Percentiles rank a stretch among this genome's conserved stretches.
Conservation (phyloP, 1,284 basidiomycete genomes). For the Ustilago hordei region DNA sequence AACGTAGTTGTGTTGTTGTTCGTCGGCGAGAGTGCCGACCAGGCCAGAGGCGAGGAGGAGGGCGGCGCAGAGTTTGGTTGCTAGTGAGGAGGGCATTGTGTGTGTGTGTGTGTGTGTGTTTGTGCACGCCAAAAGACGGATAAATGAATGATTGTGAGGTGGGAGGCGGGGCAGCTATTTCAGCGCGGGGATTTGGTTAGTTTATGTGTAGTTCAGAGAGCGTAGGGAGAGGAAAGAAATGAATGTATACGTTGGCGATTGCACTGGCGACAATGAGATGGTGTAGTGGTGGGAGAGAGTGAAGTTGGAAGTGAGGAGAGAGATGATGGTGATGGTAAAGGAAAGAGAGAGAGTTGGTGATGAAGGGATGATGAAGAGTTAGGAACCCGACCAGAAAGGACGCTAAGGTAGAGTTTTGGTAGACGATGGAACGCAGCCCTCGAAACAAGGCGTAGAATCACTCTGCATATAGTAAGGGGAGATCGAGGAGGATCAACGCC, state of each 20-base stretch:
- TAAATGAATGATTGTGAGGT: not conserved
- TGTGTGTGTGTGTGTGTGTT: not conserved
- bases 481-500: constrained; percentile 1
- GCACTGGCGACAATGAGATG: not conserved
- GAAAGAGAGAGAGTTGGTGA: not conserved
- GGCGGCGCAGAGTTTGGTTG: constrained; percentile 19
- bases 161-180: constrained; percentile 17
- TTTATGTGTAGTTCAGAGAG: constrained; percentile 9
- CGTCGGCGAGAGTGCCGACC: constrained; percentile 10
- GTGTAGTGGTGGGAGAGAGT: constrained; percentile 6
- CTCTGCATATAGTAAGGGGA: not conserved
- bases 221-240: not conserved
- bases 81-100: constrained; percentile 23
- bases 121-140: not conserved
- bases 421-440: constrained; percentile 2
- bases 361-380: not conserved
- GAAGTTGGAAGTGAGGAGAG: not conserved
- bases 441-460: constrained; percentile 9
- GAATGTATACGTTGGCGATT: not conserved
- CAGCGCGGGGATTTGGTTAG: constrained; percentile 15
- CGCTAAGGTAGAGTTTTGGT: not conserved
- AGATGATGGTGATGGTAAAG: constrained; percentile 10
- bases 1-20: constrained; percentile 22
- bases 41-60: constrained; percentile 24
- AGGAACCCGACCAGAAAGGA: constrained; percentile 3